Base-by-base conservation (phyloP, 225 moss, liverwort and hornwort genomes). In the Sphagnum contortum region DNA sequence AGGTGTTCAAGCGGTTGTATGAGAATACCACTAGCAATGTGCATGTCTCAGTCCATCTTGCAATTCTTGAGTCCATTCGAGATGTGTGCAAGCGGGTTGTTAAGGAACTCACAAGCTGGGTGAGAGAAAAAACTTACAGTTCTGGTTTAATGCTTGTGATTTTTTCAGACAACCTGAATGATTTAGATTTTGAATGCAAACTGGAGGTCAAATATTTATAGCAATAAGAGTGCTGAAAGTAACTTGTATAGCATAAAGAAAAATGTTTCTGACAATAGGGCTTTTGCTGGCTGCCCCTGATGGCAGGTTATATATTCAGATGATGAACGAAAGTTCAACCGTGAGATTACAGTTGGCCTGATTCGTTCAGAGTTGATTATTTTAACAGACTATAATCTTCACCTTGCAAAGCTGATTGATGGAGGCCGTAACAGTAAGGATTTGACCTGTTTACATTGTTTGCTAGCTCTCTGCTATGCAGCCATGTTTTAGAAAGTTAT, bases 41-140 rank as follows among this genome's bases (percentile, higher is more conserved):
- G 14, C 81, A 89, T 74, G 83, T 87, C 12, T 77, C 87, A 54
- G 87, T 81, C 64, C 83, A 94, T 68, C 78, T 94, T 53, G 78
- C 80, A 62, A 81, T 91, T 45, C 74, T 94, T 72, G 94, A 94
- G 71, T 81, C 94, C 48, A 89, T 94, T 70, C 81, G 94, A 55
- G 91, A 94, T 74, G 94, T 94, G 68, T 94, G 91, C 89, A 91
- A 87, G 66, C 83, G 89, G 69, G 87, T 94, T 3, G 91, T 94
- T 10, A 94, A 94, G 73, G 94, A 94, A 72, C 68, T 94, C 66
- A 94, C 94, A 73, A 94, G 91, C 83, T 94, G 94, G 94, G 91
- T 94, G 80, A 66, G 52, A 14, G 59, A 57, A 55, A 13, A 29
- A 29, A 29, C 29, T 29, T 29, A 29, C 29, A 29, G 29, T 29